Evolutionary conservation across 1,284 basidiomycete species (phyloP).

Genomic region (Agroathelia rolfsii): DNA sequence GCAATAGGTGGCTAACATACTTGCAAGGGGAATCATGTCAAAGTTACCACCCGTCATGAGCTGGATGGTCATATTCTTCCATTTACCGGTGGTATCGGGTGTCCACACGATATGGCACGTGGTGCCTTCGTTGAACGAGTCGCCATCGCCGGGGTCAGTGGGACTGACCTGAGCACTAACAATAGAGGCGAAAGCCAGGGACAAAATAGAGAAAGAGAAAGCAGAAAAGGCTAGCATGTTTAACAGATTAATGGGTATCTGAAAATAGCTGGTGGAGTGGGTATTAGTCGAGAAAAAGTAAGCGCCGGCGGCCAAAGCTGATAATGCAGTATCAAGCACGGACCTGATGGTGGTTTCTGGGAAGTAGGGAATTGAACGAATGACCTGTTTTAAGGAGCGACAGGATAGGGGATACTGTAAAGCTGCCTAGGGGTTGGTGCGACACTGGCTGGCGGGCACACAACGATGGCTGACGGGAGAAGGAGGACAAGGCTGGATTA

Average conservation of each 20-base stretch:
- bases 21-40: conserved; percentile 58
- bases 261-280: conserved; percentile 1
- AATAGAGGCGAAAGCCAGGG: conserved; percentile 17
- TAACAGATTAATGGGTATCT: conserved; percentile 6
- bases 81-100: conserved; percentile 41
- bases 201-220: conserved; percentile 31
- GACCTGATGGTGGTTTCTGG: conserved; percentile 3
- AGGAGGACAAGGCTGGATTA: too few species aligned
- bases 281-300: too few species aligned
- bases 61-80: conserved; percentile 62
- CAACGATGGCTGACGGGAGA: too few species aligned
- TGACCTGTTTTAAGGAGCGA: conserved; percentile 14
- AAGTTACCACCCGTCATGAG: conserved; percentile 74
- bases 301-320: too few species aligned
- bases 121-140: conserved; percentile 44
- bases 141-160: conserved; percentile 41
- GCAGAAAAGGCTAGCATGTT: conserved; percentile 34
- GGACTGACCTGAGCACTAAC: conserved; percentile 46
- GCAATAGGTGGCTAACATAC: conserved; percentile 32
- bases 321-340: too few species aligned
- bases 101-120: conserved; percentile 47
- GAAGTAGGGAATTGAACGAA: conserved; percentile 4
- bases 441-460: too few species aligned
- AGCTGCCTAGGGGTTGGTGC: too few species aligned
- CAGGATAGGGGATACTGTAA: conserved; percentile 10